Percentiles rank a stretch among this genome's conserved stretches.
Evolutionary conservation across 176 grass and related monocot genomes (phyloP).

Genomic region (Bonia amplexicaulis): DNA sequence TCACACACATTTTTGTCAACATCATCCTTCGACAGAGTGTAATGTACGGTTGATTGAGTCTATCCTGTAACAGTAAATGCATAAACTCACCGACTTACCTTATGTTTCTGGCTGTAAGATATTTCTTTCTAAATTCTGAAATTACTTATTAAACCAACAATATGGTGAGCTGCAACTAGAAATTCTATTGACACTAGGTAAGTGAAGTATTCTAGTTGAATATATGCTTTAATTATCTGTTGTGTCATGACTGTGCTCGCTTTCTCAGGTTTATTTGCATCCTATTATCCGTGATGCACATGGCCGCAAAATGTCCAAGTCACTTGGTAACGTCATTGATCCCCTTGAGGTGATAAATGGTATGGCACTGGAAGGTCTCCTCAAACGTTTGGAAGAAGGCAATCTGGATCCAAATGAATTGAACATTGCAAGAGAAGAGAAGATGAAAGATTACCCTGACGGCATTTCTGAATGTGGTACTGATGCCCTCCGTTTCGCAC

Average conservation of each 20-base stretch:
- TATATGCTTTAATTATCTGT: neutral
- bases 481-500: slow-evolving; percentile 82
- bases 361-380: slow-evolving; percentile 55
- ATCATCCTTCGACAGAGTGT: neutral
- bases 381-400: slow-evolving; percentile 73
- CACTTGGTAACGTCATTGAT: slow-evolving; percentile 77
- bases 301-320: slow-evolving; percentile 85
- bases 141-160: neutral
- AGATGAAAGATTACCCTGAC: slow-evolving; percentile 77
- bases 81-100: neutral
- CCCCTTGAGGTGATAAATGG: slow-evolving; percentile 92
- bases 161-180: neutral
- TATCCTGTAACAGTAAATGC: slow-evolving; percentile 7
- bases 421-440: slow-evolving; percentile 54
- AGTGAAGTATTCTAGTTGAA: neutral
- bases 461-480: slow-evolving; percentile 94
- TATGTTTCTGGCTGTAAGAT: neutral
- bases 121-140: neutral
- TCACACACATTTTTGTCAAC: neutral
- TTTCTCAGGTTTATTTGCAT: slow-evolving; percentile 79
- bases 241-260: neutral
- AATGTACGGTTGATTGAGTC: neutral
- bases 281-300: slow-evolving; percentile 90
- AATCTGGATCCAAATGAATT: slow-evolving; percentile 85
- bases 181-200: neutral